Evolutionary conservation across 1,139 yeast genomes (phyloP).

Genomic region (Zygoascus sp.): DNA sequence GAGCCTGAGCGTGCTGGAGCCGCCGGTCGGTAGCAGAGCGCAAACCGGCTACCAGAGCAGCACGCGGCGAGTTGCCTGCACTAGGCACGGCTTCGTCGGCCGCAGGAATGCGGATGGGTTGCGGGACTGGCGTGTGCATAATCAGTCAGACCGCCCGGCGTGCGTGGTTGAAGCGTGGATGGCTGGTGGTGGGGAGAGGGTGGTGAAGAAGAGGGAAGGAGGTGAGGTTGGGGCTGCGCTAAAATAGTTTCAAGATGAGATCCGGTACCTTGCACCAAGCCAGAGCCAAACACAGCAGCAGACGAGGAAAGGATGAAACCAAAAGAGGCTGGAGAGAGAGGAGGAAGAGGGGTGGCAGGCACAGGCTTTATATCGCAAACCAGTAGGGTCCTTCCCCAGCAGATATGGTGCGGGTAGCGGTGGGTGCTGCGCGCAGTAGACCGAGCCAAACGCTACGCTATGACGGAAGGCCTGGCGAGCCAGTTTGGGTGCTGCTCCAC

Average conservation of each 20-base stretch:
- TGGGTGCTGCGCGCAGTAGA: too few relatives aligned
- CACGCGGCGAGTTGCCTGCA: constrained; percentile 21
- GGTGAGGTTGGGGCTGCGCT: too few relatives aligned
- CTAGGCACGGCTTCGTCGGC: constrained; percentile 15
- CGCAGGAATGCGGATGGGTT: constrained; percentile 25
- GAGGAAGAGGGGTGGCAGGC: too few relatives aligned
- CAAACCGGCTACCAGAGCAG: constrained; percentile 33
- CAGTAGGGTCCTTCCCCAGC: too few relatives aligned
- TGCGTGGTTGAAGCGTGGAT: neutral
- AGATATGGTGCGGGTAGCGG: too few relatives aligned
- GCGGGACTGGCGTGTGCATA: constrained; percentile 15
- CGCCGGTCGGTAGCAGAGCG: constrained; percentile 34
- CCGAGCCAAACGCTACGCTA: too few relatives aligned
- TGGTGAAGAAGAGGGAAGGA: too few relatives aligned
- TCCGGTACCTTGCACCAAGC: neutral
- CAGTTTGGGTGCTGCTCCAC: neutral
- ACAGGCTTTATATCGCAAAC: too few relatives aligned
- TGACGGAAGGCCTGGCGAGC: too few relatives aligned
- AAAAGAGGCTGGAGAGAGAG: neutral
- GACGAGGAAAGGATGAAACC: neutral
- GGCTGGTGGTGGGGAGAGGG: too few relatives aligned
- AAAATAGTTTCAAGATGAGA: neutral
- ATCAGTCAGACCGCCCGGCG: too few relatives aligned
- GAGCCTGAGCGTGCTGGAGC: constrained; percentile 22
- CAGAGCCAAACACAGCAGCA: neutral